Conservation (phyloP, 78 protist genomes). For the Polysphondylium violaceum region DNA sequence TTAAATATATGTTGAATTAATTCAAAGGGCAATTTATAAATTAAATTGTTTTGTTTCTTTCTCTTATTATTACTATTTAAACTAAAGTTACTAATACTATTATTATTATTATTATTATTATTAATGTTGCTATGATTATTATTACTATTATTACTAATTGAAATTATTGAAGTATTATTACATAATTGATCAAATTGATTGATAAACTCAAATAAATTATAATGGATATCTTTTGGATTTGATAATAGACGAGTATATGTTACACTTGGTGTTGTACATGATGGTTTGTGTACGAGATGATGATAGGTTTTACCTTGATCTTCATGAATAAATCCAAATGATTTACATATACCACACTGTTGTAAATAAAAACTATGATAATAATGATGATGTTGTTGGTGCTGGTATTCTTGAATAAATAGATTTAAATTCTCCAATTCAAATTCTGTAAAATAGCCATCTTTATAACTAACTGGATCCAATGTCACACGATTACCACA, state of each 20-base stretch:
- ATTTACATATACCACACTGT: conserved; percentile 35
- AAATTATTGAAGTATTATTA: neutral
- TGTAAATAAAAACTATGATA: neutral
- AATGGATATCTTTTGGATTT: no score
- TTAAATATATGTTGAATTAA: conserved; percentile 23
- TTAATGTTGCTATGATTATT: no score
- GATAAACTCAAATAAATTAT: no score
- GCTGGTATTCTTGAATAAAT: neutral
- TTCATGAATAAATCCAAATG: conserved; percentile 47
- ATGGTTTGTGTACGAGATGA: neutral
- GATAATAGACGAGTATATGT: neutral
- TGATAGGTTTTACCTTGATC: neutral
- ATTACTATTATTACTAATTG: neutral
- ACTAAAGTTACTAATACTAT: neutral
- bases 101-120: no score
- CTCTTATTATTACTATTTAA: neutral
- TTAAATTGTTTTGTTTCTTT: neutral
- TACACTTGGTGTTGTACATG: conserved; percentile 18
- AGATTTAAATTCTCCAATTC: conserved; percentile 17
- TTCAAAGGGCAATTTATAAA: conserved; percentile 64
- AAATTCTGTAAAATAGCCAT: neutral
- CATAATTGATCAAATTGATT: conserved; percentile 39
- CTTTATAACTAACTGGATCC: conserved; percentile 11
- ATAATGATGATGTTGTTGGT: neutral
- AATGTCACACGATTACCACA: no score